Evolutionary conservation across 2,329 filamentous ascomycete genomes (phyloP).

Genomic region (Claviceps sp.): DNA sequence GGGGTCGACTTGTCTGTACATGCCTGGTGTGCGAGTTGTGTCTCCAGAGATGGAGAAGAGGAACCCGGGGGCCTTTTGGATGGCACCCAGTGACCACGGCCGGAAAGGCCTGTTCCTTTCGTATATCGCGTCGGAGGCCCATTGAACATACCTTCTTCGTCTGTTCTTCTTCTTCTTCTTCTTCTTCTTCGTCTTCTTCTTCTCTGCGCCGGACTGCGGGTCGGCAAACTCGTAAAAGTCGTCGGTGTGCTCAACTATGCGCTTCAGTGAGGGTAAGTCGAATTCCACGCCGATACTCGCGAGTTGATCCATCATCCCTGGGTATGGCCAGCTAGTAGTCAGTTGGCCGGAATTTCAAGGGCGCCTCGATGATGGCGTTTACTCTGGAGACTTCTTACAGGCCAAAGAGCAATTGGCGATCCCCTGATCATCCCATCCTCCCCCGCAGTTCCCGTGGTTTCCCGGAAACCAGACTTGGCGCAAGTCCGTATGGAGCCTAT

Average conservation of each 20-base stretch:
- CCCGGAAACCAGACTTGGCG: constrained; percentile 55
- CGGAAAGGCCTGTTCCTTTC: constrained; percentile 32
- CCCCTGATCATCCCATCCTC: constrained; percentile 45
- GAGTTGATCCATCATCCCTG: constrained; percentile 45
- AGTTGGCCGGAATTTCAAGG: no score
- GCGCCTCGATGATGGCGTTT: no score
- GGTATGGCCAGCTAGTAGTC: not conserved
- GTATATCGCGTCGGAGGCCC: constrained; percentile 37
- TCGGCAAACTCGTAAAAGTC: constrained; percentile 17
- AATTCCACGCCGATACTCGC: constrained; percentile 38
- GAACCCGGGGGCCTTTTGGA: constrained; percentile 24
- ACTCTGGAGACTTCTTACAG: constrained; percentile 17
- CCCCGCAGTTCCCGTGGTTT: constrained; percentile 56
- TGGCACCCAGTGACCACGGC: constrained; percentile 34
- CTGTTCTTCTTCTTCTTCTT: not conserved
- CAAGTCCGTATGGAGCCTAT: constrained; percentile 27
- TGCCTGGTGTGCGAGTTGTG: constrained; percentile 31
- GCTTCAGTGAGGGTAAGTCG: constrained; percentile 25
- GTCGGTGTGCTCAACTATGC: constrained; percentile 23
- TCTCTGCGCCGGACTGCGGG: constrained; percentile 4
- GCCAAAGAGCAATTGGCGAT: constrained; percentile 25
- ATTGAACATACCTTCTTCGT: constrained; percentile 11
- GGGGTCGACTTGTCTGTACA: constrained; percentile 32
- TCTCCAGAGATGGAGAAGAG: constrained; percentile 32
- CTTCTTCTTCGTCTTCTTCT: constrained; percentile 1